phyloP scores from a whole-genome alignment of 2,329 filamentous ascomycete genomes.

The Pleomassaria siparia region DNA sequence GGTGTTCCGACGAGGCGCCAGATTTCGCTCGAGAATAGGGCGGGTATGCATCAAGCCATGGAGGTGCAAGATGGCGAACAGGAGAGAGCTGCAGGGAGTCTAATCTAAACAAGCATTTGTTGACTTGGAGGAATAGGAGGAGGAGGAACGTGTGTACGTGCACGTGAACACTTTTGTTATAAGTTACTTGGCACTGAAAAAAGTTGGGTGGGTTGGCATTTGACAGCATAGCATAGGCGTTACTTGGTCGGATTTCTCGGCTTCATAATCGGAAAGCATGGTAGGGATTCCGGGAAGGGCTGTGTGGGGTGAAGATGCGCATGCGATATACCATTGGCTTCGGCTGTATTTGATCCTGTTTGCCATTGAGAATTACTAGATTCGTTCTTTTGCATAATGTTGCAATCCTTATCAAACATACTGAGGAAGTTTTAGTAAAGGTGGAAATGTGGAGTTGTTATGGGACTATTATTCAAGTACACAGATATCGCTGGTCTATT shows the following conservation, averaged over 20 bases:
- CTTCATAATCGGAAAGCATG: no score
- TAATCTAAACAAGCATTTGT: conserved; percentile 9
- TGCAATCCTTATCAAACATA: no score
- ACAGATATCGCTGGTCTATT: not conserved
- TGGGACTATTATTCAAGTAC: not conserved
- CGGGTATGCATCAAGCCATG: conserved; percentile 9
- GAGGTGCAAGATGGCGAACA: conserved; percentile 15
- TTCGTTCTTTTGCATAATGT: not conserved
- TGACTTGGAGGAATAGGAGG: not conserved
- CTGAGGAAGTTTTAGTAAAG: no score
- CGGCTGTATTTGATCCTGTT: not conserved
- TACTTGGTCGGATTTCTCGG: not conserved
- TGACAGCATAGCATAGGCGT: conserved; percentile 2
- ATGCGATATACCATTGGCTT: not conserved
- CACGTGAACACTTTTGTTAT: conserved; percentile 1
- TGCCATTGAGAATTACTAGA: not conserved
- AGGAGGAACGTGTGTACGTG: conserved; percentile 2
- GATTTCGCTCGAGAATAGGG: conserved; percentile 10
- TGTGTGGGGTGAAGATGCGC: not conserved
- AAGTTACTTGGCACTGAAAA: not conserved
- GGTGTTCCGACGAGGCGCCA: conserved; percentile 15
- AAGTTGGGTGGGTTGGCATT: not conserved
- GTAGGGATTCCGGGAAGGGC: no score
- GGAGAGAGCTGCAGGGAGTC: conserved; percentile 14
- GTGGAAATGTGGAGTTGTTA: no score